Evolutionary conservation across 202 grass and related monocot species (phyloP), one percentile per base, ranked within the genome.

Genomic region (Hordeum pubiflorum): DNA sequence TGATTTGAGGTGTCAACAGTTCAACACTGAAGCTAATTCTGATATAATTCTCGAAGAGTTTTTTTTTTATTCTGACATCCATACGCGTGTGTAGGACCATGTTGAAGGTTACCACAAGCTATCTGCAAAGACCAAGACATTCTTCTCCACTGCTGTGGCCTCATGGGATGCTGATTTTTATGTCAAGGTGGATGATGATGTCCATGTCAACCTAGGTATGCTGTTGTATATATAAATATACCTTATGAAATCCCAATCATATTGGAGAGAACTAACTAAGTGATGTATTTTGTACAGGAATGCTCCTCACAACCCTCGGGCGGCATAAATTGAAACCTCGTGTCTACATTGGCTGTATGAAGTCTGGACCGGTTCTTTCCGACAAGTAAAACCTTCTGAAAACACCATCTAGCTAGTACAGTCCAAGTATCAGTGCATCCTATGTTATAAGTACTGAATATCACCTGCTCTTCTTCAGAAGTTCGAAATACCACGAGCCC

Each of bases 101-200:
- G 91, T 99, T 58, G 97, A 99, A 90, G 97, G 97, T 54, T 99
- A 99, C 80, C 92, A 91, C 73, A 90, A 99, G 84, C 84, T 99
- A 75, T 96, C 97, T 69, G 97, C 97, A 58, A 99, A 99, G 79
- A 99, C 97, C 52, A 99, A 99, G 85, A 96, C 81, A 87, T 99
- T 90, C 78, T 99, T 99, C 73, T 93, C 96, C 58, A 96, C 91
- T 76, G 89, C 92, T 58, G 90, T 93, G 71, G 75, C 89, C 22
- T 91, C 90, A 56, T 96, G 97, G 97, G 97, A 99, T 88, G 97
- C 97, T 69, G 92, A 96, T 43, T 99, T 99, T 83, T 99, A 93
- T 76, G 92, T 99, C 83, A 99, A 99, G 75, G 97, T 99, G 80
- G 97, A 99, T 36, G 97, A 99, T 67, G 97, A 99, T 93, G 92